Evolutionary conservation across 148 eudicot species (phyloP).

Genomic region (Linanthus parryae): DNA sequence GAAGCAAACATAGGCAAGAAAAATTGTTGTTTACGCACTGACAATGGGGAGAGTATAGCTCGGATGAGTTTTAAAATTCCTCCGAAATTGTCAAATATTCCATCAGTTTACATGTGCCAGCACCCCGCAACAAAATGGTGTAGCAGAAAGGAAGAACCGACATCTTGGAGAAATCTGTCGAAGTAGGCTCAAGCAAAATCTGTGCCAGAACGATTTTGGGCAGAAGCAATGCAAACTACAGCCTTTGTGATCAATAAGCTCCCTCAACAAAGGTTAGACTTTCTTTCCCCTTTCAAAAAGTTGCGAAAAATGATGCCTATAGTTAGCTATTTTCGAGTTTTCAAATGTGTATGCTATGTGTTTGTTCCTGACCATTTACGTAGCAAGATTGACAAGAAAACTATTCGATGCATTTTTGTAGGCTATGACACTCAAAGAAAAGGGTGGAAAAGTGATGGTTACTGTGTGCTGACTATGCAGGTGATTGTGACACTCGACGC

Average conservation of each 20-base stretch:
- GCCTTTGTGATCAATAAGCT: constrained; percentile 2
- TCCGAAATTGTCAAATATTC: not conserved
- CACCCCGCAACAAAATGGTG: too few species aligned
- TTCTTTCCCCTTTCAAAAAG: not conserved
- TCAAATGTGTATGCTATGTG: constrained; percentile 1
- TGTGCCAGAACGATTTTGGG: not conserved
- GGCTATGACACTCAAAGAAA: too few species aligned
- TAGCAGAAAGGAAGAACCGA: not conserved
- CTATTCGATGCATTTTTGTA: too few species aligned
- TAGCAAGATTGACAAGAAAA: too few species aligned
- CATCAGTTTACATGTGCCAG: too few species aligned
- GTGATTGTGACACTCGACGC: too few species aligned
- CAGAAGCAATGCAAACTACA: constrained; percentile 3
- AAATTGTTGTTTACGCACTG: not conserved
- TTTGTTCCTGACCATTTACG: not conserved
- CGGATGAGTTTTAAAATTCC: not conserved
- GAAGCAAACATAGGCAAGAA: not conserved
- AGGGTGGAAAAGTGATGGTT: too few species aligned
- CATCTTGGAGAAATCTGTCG: not conserved
- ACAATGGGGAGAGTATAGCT: constrained; percentile 8
- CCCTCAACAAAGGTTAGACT: not conserved
- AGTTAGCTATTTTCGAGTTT: not conserved
- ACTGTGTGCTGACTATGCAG: too few species aligned
- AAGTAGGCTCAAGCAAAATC: too few species aligned
- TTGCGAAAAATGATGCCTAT: not conserved